These are phyloP conservation scores for Dactylellina cionopaga DNA, from an alignment of 2,329 filamentous ascomycete genomes.

Conservation along the genomic window DNA sequence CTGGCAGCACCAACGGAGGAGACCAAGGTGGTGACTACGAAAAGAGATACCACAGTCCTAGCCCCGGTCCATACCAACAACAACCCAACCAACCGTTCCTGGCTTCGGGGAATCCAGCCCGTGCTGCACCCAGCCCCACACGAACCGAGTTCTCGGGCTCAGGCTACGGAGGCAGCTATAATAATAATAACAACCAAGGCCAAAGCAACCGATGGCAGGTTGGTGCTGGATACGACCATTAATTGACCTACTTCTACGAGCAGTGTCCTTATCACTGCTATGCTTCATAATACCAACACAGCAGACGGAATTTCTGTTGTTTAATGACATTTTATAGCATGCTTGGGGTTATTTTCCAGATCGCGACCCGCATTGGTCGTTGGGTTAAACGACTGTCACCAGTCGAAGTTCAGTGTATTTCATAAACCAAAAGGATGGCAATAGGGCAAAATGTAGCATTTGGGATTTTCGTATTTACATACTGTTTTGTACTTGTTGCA, in stretches of 20 bases:
- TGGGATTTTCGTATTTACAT: conserved; percentile 40
- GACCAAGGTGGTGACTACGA: conserved; percentile 48
- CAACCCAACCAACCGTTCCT: conserved; percentile 59
- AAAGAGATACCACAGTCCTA: conserved; percentile 50
- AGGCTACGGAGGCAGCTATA: conserved; percentile 58
- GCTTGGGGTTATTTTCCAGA: conserved; percentile 32
- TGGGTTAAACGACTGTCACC: conserved; percentile 17
- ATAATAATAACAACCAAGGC: conserved; percentile 53
- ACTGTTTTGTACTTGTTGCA: conserved; percentile 25
- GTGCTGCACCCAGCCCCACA: conserved; percentile 58
- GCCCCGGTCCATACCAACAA: conserved; percentile 45
- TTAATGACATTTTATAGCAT: conserved; percentile 51
- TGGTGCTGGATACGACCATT: conserved; percentile 68
- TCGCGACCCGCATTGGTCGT: conserved; percentile 16
- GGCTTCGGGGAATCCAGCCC: conserved; percentile 60
- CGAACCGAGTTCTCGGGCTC: conserved; percentile 56
- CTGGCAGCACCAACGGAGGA: conserved; percentile 37
- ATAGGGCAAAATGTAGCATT: conserved; percentile 40
- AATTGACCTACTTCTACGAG: conserved; percentile 48
- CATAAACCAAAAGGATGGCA: conserved; percentile 34
- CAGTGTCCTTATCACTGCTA: conserved; percentile 11
- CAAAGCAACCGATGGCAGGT: conserved; percentile 67
- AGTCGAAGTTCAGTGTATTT: conserved; percentile 39
- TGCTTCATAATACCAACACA: conserved; percentile 29
- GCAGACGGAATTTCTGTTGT: conserved; percentile 6